Conservation (phyloP, 2,329 filamentous ascomycete species). For the Aspergillus costaricaensis region DNA sequence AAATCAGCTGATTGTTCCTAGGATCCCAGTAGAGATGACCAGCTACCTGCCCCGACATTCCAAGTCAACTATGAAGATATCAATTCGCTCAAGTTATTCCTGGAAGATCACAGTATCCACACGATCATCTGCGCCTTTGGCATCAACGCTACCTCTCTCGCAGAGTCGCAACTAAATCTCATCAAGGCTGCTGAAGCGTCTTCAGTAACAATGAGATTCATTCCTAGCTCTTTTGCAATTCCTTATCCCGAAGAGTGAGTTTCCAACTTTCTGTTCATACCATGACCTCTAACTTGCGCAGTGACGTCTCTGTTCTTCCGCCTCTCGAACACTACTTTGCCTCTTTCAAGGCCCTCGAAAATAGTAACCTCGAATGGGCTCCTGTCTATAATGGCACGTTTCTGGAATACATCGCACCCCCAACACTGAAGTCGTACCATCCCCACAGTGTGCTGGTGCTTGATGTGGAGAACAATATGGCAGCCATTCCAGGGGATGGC, state of each 20-base stretch:
- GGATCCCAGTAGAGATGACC: no score
- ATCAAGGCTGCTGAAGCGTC: constrained; percentile 23
- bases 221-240: constrained; percentile 25
- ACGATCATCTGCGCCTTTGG: constrained; percentile 26
- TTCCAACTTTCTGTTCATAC: background rate
- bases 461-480: constrained; percentile 21
- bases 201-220: constrained; percentile 17
- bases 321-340: constrained; percentile 12
- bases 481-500: constrained; percentile 27
- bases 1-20: rapidly evolving
- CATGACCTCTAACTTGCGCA: background rate
- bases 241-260: constrained; percentile 14
- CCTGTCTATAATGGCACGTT: constrained; percentile 17
- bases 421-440: constrained; percentile 22
- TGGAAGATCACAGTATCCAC: constrained; percentile 26
- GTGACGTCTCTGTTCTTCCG: background rate
- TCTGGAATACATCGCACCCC: constrained; percentile 17
- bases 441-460: constrained; percentile 18
- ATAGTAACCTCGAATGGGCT: constrained; percentile 22
- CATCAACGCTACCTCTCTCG: constrained; percentile 4
- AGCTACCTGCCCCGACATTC: no score
- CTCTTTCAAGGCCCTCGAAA: background rate
- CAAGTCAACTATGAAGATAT: constrained; percentile 31
- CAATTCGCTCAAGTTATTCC: constrained; percentile 19
- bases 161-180: constrained; percentile 19